phyloP scores from a whole-genome alignment of 805 yeast genomes.

The Yamadazyma laniorum region DNA sequence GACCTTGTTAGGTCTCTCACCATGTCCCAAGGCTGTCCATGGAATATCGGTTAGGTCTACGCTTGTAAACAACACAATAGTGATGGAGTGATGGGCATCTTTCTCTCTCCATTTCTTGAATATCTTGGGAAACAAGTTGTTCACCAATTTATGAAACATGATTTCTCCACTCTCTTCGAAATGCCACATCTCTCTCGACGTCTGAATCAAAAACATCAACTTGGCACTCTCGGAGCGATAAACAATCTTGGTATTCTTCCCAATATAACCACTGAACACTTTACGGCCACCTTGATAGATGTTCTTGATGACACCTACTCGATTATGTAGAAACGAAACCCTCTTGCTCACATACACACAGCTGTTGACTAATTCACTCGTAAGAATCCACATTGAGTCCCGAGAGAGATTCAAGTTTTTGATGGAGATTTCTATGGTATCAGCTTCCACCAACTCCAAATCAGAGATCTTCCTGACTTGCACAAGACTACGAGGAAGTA shows the following conservation, averaged over 20 bases:
- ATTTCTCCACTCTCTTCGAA: constrained; percentile 96
- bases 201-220: constrained; percentile 77
- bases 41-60: constrained; percentile 57
- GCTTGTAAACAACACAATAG: constrained; percentile 84
- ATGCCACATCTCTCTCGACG: constrained; percentile 96
- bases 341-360: constrained; percentile 71
- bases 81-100: constrained; percentile 86
- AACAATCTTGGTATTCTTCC: constrained; percentile 71
- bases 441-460: constrained; percentile 59
- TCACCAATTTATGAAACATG: constrained; percentile 86
- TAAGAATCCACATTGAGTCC: constrained; percentile 90
- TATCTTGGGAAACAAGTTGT: constrained; percentile 86
- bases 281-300: constrained; percentile 68
- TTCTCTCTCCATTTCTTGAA: constrained; percentile 84
- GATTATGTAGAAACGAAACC: constrained; percentile 55
- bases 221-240: constrained; percentile 91
- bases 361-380: constrained; percentile 55
- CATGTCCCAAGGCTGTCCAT: constrained; percentile 60
- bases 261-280: constrained; percentile 72
- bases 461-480: constrained; percentile 47
- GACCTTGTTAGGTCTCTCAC: constrained; percentile 67
- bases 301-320: constrained; percentile 63
- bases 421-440: constrained; percentile 75
- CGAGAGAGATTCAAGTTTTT: constrained; percentile 80
- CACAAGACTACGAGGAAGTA: constrained; percentile 68